Evolutionary conservation across 208 protist species (phyloP), one percentile per base, ranked within the genome.

Genomic region (Leptomonas pyrrhocoris): DNA sequence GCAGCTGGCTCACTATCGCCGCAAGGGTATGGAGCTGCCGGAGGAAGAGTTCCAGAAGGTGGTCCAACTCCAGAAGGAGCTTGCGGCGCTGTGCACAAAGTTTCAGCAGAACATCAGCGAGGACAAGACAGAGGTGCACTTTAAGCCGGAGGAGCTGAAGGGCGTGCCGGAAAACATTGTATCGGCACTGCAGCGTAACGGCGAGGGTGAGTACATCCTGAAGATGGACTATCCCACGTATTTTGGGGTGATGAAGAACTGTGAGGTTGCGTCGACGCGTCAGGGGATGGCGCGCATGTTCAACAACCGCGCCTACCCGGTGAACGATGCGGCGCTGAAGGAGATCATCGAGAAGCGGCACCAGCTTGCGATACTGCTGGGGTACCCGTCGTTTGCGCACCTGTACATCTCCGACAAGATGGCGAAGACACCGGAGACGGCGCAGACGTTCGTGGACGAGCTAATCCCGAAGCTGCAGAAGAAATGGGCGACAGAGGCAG

Each of bases 201-300:
- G 77, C 42, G 68, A 54, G 11, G 85, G 79, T 6, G 72, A 62
- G 48, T 84, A 72, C 56, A 80, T 86, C 15, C 74, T 92, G 42
- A 92, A 89, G 66, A 87, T 94, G 79, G 91, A 96, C 73, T 94
- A 94, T 65, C 88, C 91, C 28, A 96, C 91, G 15, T 94, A 88
- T 79, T 94, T 93, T 75, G 86, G 74, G 9, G 84, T 95, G 27
- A 89, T 94, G 90, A 86, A 83, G 68, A 89, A 86, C 71, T 96
- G 91, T 78, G 79, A 92, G 66, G 81, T 96, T 28, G 84, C 86
- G 16, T 68, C 79, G 51, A 96, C 91, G 61, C 85, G 91, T 7
- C 50, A 79, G 56, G 56, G 58, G 19, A 86, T 96, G 78, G 28
- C 60, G 28, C 63, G 65, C 53, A 83, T 83, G 43, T 85, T 92